Conservation (phyloP, 768 basidiomycete species). For the Pulveroboletus ravenelii region DNA sequence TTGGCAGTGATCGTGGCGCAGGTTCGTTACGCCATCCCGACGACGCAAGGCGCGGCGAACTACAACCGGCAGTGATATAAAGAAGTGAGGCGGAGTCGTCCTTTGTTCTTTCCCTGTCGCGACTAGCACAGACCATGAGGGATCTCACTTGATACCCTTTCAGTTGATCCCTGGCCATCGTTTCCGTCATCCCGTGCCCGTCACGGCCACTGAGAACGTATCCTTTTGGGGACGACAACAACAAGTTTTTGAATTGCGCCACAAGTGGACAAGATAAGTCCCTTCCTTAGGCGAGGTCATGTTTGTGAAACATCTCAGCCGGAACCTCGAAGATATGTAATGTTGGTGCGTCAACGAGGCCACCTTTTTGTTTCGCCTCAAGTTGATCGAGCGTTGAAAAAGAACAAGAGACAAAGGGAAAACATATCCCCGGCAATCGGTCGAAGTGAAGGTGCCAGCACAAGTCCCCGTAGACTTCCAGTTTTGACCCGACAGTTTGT, state of each 20-base stretch:
- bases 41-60: conserved; percentile 3
- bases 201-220: background rate
- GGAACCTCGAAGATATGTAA: background rate
- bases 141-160: background rate
- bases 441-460: background rate
- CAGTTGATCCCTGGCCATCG: background rate
- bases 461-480: too few relatives aligned
- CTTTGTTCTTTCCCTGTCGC: background rate
- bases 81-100: background rate
- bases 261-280: background rate
- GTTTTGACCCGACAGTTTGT: background rate
- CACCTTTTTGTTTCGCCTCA: background rate
- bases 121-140: background rate
- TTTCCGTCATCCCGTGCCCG: background rate
- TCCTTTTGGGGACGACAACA: background rate
- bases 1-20: background rate
- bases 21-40: background rate
- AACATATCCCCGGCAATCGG: background rate
- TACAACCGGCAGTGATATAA: background rate
- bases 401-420: background rate
- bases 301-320: background rate
- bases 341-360: background rate
- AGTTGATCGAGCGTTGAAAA: background rate
- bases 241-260: too few relatives aligned
- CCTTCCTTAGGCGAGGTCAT: background rate